Conservation (phyloP, 2,329 filamentous ascomycete genomes). For the Fusarium humuli region DNA sequence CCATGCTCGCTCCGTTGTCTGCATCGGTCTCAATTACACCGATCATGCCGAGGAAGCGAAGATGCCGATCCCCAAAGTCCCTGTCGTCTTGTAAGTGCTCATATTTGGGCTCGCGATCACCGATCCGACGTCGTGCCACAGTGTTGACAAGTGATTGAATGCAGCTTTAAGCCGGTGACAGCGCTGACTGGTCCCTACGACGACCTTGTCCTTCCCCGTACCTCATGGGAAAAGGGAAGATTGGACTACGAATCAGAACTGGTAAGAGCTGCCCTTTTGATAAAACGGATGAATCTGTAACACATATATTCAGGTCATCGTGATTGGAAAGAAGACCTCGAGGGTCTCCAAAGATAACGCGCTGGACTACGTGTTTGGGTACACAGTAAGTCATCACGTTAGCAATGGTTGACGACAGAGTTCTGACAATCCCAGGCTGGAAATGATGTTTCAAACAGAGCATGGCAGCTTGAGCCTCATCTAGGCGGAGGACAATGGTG, state of each 20-base stretch:
- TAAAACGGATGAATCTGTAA: too few relatives aligned
- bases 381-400: background rate
- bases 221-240: background rate
- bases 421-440: background rate
- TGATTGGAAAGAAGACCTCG: background rate
- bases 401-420: accelerated
- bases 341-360: background rate
- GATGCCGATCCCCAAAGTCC: background rate
- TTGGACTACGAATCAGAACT: background rate
- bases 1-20: background rate
- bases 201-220: background rate
- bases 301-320: background rate
- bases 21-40: background rate
- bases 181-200: background rate
- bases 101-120: too few relatives aligned
- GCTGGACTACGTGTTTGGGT: background rate
- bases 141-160: too few relatives aligned
- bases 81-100: background rate
- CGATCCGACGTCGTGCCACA: too few relatives aligned
- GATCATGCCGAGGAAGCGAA: background rate
- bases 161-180: background rate
- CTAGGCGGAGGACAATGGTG: background rate
- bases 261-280: background rate
- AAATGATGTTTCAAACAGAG: background rate
- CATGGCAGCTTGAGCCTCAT: background rate